Evolutionary conservation across 495 filamentous ascomycete species (phyloP).

Genomic region (Choiromyces venosus): DNA sequence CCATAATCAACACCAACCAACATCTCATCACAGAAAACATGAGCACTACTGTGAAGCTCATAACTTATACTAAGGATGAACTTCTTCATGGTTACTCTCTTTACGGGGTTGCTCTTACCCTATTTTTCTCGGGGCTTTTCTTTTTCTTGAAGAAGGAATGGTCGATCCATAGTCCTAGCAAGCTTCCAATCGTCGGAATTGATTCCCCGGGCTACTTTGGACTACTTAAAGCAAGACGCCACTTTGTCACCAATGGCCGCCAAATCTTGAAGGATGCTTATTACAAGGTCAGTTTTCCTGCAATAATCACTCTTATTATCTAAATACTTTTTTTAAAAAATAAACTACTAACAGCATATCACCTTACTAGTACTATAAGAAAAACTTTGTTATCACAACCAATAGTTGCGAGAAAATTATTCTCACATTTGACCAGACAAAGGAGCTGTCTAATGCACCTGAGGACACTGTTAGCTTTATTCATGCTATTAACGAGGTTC

Average conservation of each 20-base stretch:
- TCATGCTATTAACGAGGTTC: neutral
- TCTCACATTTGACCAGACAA: neutral
- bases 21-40: too few species aligned
- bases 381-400: neutral
- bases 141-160: neutral
- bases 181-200: neutral
- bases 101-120: neutral
- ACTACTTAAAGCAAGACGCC: neutral
- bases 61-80: too few species aligned
- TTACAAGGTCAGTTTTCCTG: neutral
- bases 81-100: neutral
- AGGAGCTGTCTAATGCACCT: constrained; percentile 1
- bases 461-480: neutral
- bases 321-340: neutral
- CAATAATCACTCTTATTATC: too few species aligned
- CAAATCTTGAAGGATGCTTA: neutral
- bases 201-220: neutral
- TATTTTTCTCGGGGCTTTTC: neutral
- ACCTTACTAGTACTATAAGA: neutral
- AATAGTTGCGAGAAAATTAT: neutral
- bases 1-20: too few species aligned
- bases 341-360: neutral
- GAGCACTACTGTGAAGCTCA: too few species aligned
- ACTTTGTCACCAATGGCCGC: neutral
- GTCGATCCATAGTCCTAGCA: neutral